A percentile compares a stretch with the other conserved stretches of the same genome.
Evolutionary conservation across 495 filamentous ascomycete genomes (phyloP).

Genomic region (Penicillium pulvis): DNA sequence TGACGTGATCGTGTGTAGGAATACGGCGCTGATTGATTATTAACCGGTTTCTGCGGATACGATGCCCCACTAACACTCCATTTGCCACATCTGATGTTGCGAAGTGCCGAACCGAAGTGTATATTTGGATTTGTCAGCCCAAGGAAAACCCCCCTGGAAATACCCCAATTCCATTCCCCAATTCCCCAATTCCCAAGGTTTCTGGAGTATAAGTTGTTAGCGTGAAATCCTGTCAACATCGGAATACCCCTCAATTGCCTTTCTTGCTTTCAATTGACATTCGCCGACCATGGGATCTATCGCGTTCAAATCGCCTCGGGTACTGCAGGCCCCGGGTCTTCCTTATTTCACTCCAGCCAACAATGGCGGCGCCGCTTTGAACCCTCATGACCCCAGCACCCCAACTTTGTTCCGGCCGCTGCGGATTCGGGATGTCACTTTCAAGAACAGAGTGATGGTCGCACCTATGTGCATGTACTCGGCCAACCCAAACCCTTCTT

Average conservation of each 20-base stretch:
- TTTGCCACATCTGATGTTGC: neutral
- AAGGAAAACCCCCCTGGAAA: neutral
- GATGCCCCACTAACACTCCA: neutral
- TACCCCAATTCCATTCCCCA: neutral
- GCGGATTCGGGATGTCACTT: constrained; percentile 63
- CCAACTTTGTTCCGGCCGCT: constrained; percentile 69
- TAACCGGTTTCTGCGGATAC: neutral
- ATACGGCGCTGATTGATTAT: no score
- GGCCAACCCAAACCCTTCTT: constrained; percentile 44
- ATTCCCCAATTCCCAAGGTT: neutral
- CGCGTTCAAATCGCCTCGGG: constrained; percentile 19
- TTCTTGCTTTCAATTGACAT: neutral
- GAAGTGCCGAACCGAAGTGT: neutral
- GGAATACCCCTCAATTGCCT: neutral
- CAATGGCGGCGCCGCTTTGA: constrained; percentile 54
- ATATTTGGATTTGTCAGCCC: neutral
- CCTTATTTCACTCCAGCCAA: constrained; percentile 65
- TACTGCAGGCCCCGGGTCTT: constrained; percentile 21
- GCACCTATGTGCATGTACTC: constrained; percentile 66
- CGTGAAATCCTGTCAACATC: neutral
- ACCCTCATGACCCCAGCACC: constrained; percentile 38
- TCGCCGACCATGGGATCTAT: constrained; percentile 22
- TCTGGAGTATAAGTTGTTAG: neutral
- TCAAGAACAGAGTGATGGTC: constrained; percentile 72
- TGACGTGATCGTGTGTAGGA: neutral